A percentile compares a stretch with the other conserved stretches of the same genome.
phyloP scores from a whole-genome alignment of 2,329 filamentous ascomycete genomes.

The Phaeosphaeriaceae sp. region DNA sequence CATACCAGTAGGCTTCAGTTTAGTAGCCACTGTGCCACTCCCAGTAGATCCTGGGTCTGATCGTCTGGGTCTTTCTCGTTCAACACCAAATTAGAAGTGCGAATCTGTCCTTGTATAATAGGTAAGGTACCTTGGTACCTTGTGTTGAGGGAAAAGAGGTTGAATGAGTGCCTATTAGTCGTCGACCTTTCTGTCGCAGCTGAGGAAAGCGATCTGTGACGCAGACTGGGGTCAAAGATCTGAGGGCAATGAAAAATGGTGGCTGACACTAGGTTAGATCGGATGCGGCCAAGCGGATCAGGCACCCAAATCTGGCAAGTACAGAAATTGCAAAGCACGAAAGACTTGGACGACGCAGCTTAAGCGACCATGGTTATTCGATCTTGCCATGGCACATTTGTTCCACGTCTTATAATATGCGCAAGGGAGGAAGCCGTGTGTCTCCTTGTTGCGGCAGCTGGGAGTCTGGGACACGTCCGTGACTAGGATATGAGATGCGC shows the following conservation, averaged over 20 bases:
- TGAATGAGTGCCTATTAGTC: neutral
- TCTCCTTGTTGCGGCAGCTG: neutral
- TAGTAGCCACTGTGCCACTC: constrained; percentile 34
- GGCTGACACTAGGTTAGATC: constrained; percentile 14
- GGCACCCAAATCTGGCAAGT: constrained; percentile 1
- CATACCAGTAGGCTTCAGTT: constrained; percentile 21
- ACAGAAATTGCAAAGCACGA: constrained; percentile 2
- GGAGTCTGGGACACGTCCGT: constrained; percentile 7
- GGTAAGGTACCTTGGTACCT: too few relatives aligned
- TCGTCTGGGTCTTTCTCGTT: constrained; percentile 21
- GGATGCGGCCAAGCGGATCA: constrained; percentile 17
- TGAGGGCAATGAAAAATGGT: constrained; percentile 8
- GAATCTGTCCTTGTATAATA: too few relatives aligned
- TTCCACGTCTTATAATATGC: constrained; percentile 5
- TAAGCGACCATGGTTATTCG: constrained; percentile 1
- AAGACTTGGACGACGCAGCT: constrained; percentile 3
- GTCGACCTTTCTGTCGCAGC: neutral
- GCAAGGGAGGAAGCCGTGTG: neutral
- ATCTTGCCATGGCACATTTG: constrained; percentile 4
- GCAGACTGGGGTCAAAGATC: constrained; percentile 4
- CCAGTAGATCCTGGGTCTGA: constrained; percentile 39
- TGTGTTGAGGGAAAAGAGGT: too few relatives aligned
- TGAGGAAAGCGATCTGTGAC: constrained; percentile 15
- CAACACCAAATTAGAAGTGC: too few relatives aligned
- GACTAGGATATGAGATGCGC: constrained; percentile 9